Percentiles rank a stretch among this genome's conserved stretches.
phyloP scores from a whole-genome alignment of 2,329 filamentous ascomycete species.

The Penicillium sp. region DNA sequence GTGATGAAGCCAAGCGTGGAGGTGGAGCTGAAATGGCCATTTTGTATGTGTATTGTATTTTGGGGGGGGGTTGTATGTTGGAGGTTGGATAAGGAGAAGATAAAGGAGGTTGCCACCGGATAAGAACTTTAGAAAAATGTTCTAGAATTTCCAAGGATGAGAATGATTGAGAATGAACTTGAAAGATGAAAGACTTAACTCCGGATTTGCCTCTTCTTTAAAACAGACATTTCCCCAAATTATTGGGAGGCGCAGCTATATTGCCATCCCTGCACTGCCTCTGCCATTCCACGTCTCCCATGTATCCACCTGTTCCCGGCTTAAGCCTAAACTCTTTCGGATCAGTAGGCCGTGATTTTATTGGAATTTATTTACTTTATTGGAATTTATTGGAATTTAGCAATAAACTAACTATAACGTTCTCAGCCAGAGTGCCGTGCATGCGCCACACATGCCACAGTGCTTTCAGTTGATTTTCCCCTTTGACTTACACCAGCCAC shows the following conservation, averaged over 20 bases:
- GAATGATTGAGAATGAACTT: neutral
- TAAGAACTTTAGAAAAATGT: slow-evolving; percentile 1
- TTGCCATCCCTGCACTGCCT: slow-evolving; percentile 8
- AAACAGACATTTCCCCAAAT: neutral
- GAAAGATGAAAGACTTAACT: neutral
- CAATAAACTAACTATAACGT: neutral
- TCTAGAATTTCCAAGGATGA: slow-evolving; percentile 2
- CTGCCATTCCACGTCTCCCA: slow-evolving; percentile 2
- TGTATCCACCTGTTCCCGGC: slow-evolving; percentile 11
- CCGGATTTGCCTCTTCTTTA: neutral
- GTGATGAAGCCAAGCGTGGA: neutral
- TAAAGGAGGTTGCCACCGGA: slow-evolving; percentile 21
- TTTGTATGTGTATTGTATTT: slow-evolving; percentile 16
- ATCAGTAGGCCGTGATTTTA: neutral
- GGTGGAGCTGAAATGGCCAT: slow-evolving; percentile 28
- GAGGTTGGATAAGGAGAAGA: slow-evolving; percentile 14
- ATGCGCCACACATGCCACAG: slow-evolving; percentile 8
- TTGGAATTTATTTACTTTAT: no score
- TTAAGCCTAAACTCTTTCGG: neutral
- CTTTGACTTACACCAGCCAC: neutral
- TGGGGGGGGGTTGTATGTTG: neutral
- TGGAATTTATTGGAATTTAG: neutral
- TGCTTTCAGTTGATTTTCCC: neutral
- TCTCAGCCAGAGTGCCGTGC: neutral
- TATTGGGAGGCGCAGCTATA: slow-evolving; percentile 3